Conservation (phyloP, 208 protist species). For the Trypanosoma cruzi region DNA sequence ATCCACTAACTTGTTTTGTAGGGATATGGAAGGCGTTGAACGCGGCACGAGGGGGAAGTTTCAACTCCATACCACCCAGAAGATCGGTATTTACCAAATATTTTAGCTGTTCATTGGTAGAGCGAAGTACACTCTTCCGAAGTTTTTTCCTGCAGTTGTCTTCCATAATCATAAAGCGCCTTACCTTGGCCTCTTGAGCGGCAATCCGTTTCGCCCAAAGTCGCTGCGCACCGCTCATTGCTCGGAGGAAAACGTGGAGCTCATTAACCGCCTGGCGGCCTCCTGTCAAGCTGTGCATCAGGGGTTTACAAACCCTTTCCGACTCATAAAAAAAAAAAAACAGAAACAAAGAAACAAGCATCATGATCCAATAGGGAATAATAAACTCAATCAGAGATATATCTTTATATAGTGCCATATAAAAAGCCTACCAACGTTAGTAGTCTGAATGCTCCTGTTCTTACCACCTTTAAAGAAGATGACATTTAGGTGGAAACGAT, state of each 20-base stretch:
- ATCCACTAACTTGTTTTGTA: conserved; percentile 50
- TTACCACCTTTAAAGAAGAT: neutral
- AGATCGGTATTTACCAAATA: conserved; percentile 66
- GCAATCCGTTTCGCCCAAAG: conserved; percentile 65
- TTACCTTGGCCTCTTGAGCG: conserved; percentile 63
- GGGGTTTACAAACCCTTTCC: neutral
- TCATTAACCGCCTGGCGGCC: conserved; percentile 55
- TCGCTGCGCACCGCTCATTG: conserved; percentile 54
- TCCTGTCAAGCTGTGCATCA: conserved; percentile 4
- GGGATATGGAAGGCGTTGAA: conserved; percentile 56
- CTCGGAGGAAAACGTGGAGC: conserved; percentile 69
- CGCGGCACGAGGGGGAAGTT: conserved; percentile 34
- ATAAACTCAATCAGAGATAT: neutral
- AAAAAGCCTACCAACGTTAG: neutral
- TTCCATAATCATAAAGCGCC: conserved; percentile 77
- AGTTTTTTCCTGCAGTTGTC: conserved; percentile 65
- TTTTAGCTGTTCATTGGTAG: conserved; percentile 51
- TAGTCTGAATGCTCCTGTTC: neutral
- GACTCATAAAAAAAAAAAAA: neutral
- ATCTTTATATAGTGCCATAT: neutral
- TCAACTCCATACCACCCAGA: conserved; percentile 37
- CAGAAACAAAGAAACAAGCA: neutral
- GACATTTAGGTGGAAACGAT: neutral
- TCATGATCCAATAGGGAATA: neutral
- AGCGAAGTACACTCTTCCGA: conserved; percentile 50